Percentiles rank a stretch among this genome's conserved stretches.
Conservation (phyloP, 73 alveolate species). For the Urostyla sp. region DNA sequence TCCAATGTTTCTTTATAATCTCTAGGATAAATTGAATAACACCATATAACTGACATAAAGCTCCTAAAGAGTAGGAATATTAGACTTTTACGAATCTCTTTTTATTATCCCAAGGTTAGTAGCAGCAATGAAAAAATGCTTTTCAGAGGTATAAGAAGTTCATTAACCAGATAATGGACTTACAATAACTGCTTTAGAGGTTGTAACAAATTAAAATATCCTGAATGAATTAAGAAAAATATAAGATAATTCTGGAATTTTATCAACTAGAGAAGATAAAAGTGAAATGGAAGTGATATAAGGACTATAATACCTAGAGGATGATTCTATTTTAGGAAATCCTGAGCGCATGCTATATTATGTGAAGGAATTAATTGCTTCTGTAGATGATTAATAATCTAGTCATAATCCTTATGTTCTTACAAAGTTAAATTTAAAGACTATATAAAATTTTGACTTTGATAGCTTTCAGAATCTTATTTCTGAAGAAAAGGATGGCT, state of each 20-base stretch:
- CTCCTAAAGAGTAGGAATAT: conserved; percentile 35
- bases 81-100: conserved; percentile 53
- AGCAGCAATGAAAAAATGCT: conserved; percentile 28
- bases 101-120: conserved; percentile 3
- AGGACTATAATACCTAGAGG: conserved; percentile 42
- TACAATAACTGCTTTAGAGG: conserved; percentile 12
- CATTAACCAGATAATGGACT: conserved; percentile 60
- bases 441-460: conserved; percentile 25
- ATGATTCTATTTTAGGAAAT: conserved; percentile 46
- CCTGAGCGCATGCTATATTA: conserved; percentile 53
- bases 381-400: conserved; percentile 43
- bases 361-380: conserved; percentile 38
- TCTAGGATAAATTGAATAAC: not conserved
- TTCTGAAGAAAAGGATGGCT: not conserved
- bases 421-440: conserved; percentile 44
- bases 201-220: not conserved
- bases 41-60: conserved; percentile 4
- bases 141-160: conserved; percentile 31
- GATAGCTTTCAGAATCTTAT: conserved; percentile 23
- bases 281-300: not conserved
- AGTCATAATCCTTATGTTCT: conserved; percentile 46
- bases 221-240: conserved; percentile 26
- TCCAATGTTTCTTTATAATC: conserved; percentile 30
- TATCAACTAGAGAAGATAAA: not conserved
- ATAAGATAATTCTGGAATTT: not conserved